phyloP scores from a whole-genome alignment of 2,329 filamentous ascomycete species.

The Exophiala lecanii-corni region DNA sequence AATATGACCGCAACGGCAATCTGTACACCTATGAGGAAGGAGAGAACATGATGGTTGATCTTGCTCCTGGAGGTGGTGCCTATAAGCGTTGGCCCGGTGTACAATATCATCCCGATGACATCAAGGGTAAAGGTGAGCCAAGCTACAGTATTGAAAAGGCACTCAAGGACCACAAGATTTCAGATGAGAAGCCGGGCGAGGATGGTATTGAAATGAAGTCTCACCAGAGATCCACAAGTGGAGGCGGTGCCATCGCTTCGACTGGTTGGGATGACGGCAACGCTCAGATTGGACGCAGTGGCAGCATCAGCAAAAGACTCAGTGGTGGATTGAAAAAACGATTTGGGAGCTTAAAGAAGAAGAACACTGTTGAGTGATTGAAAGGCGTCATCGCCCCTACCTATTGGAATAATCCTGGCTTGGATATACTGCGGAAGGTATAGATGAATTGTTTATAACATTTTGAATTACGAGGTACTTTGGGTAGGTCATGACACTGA shows the following conservation, averaged over 20 bases:
- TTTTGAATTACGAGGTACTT: no score
- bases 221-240: constrained; percentile 9
- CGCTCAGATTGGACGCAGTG: constrained; percentile 11
- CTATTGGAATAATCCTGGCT: no score
- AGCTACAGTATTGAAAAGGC: constrained; percentile 66
- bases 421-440: no score
- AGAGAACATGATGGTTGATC: constrained; percentile 76
- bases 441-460: no score
- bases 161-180: constrained; percentile 54
- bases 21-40: constrained; percentile 78
- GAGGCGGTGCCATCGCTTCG: constrained; percentile 4
- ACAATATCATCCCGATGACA: constrained; percentile 67
- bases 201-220: constrained; percentile 25
- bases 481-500: no score
- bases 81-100: constrained; percentile 69
- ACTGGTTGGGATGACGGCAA: constrained; percentile 17
- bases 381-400: no score
- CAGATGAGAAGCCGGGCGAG: constrained; percentile 11
- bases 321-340: constrained; percentile 25
- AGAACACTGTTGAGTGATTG: constrained; percentile 1
- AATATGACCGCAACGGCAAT: constrained; percentile 62
- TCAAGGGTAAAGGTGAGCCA: constrained; percentile 79
- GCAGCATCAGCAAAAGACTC: constrained; percentile 21
- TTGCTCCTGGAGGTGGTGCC: constrained; percentile 62
- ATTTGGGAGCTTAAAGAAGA: constrained; percentile 25